Evolutionary conservation across 768 basidiomycete genomes (phyloP).

Genomic region (Agrocybe pediades): DNA sequence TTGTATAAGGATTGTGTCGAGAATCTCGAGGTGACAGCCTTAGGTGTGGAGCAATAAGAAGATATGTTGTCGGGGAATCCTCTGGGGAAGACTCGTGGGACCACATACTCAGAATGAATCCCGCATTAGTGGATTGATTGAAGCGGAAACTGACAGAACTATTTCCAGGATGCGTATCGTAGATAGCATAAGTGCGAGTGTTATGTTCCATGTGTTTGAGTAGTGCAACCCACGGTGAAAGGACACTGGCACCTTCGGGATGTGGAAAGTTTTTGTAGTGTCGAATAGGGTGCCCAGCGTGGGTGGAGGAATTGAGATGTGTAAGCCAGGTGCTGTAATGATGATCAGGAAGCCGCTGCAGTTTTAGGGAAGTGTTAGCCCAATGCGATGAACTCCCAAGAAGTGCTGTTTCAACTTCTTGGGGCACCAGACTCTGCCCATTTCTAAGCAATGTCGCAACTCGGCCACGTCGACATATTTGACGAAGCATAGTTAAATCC

Average conservation of each 20-base stretch:
- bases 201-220: constrained; percentile 12
- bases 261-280: constrained; percentile 1
- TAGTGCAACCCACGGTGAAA: constrained; percentile 16
- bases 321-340: constrained; percentile 11
- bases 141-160: constrained; percentile 21
- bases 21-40: constrained; percentile 10
- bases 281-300: too few relatives aligned
- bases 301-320: constrained; percentile 7
- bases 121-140: background rate
- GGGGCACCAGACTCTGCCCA: too few relatives aligned
- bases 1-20: constrained; percentile 17
- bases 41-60: constrained; percentile 19
- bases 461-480: constrained; percentile 3
- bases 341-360: constrained; percentile 1
- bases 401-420: too few relatives aligned
- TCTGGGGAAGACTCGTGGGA: background rate
- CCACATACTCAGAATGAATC: constrained; percentile 4
- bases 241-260: constrained; percentile 2
- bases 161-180: constrained; percentile 18
- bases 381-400: too few relatives aligned
- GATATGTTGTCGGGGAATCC: constrained; percentile 19
- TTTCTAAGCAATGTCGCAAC: background rate
- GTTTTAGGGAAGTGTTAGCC: background rate
- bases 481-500: constrained; percentile 16
- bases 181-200: constrained; percentile 21